These are phyloP conservation scores for Myriosclerotinia scirpicola DNA, from an alignment of 2,329 filamentous ascomycete genomes.

Conservation along the genomic window DNA sequence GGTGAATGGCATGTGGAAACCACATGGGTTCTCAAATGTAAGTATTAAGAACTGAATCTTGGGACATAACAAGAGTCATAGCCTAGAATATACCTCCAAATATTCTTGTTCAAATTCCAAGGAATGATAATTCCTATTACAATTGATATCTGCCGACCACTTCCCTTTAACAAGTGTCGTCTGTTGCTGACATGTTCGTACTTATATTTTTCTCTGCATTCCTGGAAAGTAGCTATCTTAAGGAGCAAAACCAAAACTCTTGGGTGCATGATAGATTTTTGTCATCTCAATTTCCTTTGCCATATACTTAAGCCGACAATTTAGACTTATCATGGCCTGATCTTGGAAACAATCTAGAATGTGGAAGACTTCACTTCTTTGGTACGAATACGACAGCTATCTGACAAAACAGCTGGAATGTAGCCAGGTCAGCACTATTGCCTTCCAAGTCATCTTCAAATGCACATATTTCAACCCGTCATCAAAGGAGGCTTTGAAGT, in stretches of 20 bases:
- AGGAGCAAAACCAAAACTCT: constrained; percentile 5
- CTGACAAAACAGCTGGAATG: constrained; percentile 1
- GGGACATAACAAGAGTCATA: not conserved
- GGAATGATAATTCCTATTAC: not conserved
- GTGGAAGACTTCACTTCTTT: not conserved
- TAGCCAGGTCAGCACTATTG: not conserved
- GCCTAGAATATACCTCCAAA: not conserved
- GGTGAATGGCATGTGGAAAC: constrained; percentile 15
- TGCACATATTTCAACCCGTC: not conserved
- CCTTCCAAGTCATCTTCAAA: not conserved
- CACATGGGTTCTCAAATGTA: constrained; percentile 2
- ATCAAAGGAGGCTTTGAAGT: not conserved
- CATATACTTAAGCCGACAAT: not conserved
- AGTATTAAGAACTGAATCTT: not conserved
- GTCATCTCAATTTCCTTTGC: not conserved
- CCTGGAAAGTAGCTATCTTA: not conserved
- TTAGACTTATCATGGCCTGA: not conserved
- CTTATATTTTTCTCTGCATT: not conserved
- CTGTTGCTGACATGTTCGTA: constrained; percentile 7
- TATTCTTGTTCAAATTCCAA: not conserved
- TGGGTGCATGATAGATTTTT: not conserved
- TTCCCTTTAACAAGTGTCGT: not conserved
- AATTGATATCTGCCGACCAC: not conserved
- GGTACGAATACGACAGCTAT: not conserved
- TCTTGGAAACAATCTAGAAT: not conserved